Evolutionary conservation across 768 basidiomycete genomes (phyloP).

Genomic region (Boletus edulis): DNA sequence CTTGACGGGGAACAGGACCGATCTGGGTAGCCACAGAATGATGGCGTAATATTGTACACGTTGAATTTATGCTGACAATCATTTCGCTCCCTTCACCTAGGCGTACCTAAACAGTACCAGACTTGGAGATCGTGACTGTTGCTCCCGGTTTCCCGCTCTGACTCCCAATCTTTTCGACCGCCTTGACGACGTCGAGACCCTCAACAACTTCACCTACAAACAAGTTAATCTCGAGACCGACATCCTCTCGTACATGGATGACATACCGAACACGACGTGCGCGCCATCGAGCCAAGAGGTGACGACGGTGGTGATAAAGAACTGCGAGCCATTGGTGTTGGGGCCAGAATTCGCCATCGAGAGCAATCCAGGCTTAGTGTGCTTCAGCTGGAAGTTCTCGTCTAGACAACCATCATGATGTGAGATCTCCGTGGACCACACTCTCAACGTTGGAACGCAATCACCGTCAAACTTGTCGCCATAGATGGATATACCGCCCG

Average conservation of each 20-base stretch:
- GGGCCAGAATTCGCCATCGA: conserved; percentile 80
- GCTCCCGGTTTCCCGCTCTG: fast-evolving
- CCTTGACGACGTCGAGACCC: not conserved
- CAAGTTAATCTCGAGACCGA: not conserved
- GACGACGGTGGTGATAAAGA: conserved; percentile 85
- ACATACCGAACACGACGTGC: conserved; percentile 19
- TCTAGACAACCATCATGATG: conserved; percentile 40
- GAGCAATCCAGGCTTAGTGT: conserved; percentile 64
- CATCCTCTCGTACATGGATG: not conserved
- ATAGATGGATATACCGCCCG: conserved; percentile 80
- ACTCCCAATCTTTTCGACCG: not conserved
- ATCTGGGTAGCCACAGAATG: no score
- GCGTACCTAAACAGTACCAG: not conserved
- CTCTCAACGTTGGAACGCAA: not conserved
- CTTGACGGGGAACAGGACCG: no score
- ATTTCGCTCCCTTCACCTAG: not conserved
- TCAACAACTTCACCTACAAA: conserved; percentile 9
- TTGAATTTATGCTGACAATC: not conserved
- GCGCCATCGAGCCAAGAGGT: conserved; percentile 34
- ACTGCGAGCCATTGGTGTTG: conserved; percentile 88
- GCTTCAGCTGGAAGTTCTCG: conserved; percentile 81
- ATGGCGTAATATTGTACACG: no score
- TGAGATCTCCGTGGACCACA: conserved; percentile 2
- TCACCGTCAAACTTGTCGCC: conserved; percentile 64
- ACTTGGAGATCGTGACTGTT: not conserved